Percentiles rank a stretch among this genome's conserved stretches.
These are phyloP conservation scores for Colletotrichum lentis DNA, from an alignment of 2,329 filamentous ascomycete genomes.

Conservation along the genomic window DNA sequence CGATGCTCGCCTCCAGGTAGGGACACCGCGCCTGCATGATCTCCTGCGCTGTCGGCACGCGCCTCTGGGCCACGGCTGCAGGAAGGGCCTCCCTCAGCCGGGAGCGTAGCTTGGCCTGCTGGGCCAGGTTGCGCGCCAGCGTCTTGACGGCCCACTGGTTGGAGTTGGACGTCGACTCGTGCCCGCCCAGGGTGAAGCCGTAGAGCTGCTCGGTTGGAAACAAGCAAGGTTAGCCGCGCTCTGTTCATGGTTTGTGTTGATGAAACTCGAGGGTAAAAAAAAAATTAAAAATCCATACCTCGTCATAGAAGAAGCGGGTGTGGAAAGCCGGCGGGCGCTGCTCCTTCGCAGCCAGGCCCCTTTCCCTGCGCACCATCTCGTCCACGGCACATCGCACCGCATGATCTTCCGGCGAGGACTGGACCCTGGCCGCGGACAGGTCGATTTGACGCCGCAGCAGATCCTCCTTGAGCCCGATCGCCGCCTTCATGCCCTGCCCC, in stretches of 20 bases:
- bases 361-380: slow-evolving; percentile 32
- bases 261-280: no score
- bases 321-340: slow-evolving; percentile 7
- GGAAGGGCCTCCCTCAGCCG: slow-evolving; percentile 37
- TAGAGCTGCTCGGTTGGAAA: slow-evolving; percentile 37
- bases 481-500: background rate
- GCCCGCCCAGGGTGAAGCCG: slow-evolving; percentile 43
- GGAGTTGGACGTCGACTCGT: slow-evolving; percentile 43
- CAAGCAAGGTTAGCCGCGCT: background rate
- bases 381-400: slow-evolving; percentile 22
- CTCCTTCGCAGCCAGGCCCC: slow-evolving; percentile 5
- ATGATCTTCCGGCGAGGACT: background rate
- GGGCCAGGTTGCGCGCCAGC: slow-evolving; percentile 35
- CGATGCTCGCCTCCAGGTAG: slow-evolving; percentile 45
- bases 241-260: no score
- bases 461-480: slow-evolving; percentile 24
- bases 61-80: slow-evolving; percentile 36
- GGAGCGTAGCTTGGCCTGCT: slow-evolving; percentile 44
- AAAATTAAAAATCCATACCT: slow-evolving; percentile 43
- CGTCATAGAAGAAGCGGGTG: slow-evolving; percentile 45
- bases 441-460: slow-evolving; percentile 13
- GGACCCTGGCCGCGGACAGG: slow-evolving; percentile 7
- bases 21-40: slow-evolving; percentile 39
- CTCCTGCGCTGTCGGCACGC: slow-evolving; percentile 41
- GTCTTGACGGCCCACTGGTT: slow-evolving; percentile 42